phyloP scores from a whole-genome alignment of 768 basidiomycete species.

The Hericium coralloides region DNA sequence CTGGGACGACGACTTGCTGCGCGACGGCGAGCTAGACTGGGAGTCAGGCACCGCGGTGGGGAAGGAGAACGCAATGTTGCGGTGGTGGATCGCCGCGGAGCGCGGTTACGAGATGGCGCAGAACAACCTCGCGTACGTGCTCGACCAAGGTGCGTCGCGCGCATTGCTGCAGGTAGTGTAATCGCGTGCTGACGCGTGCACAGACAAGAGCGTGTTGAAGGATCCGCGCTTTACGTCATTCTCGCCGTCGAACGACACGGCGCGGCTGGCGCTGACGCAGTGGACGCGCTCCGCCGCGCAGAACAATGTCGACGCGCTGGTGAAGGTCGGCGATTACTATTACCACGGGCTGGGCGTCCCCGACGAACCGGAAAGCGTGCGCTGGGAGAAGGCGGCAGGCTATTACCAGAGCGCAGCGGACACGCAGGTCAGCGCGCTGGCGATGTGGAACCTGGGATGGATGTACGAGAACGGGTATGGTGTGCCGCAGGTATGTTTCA shows the following conservation, averaged over 20 bases:
- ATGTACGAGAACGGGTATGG: conserved; percentile 98
- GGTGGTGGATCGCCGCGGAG: conserved; percentile 95
- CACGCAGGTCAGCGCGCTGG: conserved; percentile 85
- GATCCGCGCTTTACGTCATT: conserved; percentile 60
- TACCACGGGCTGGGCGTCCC: conserved; percentile 81
- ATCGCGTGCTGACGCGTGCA: not conserved
- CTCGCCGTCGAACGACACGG: conserved; percentile 75
- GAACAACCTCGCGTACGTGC: conserved; percentile 86
- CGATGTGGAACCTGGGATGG: conserved; percentile 98
- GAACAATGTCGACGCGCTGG: conserved; percentile 90
- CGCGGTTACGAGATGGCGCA: conserved; percentile 87
- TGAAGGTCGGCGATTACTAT: conserved; percentile 98
- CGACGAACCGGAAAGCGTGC: conserved; percentile 50
- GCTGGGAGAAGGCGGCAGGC: conserved; percentile 84
- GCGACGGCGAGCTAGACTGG: conserved; percentile 77
- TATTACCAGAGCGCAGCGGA: conserved; percentile 95
- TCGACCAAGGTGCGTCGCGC: conserved; percentile 71
- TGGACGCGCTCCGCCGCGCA: conserved; percentile 95
- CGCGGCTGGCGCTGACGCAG: conserved; percentile 76
- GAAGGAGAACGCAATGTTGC: conserved; percentile 76
- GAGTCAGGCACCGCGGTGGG: conserved; percentile 58
- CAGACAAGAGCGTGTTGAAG: conserved; percentile 65
- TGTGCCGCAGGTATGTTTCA: conserved; percentile 60
- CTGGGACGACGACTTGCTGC: conserved; percentile 75
- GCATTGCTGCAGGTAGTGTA: not conserved